Evolutionary conservation across 1,284 basidiomycete genomes (phyloP).

Genomic region (Meira nashicola): DNA sequence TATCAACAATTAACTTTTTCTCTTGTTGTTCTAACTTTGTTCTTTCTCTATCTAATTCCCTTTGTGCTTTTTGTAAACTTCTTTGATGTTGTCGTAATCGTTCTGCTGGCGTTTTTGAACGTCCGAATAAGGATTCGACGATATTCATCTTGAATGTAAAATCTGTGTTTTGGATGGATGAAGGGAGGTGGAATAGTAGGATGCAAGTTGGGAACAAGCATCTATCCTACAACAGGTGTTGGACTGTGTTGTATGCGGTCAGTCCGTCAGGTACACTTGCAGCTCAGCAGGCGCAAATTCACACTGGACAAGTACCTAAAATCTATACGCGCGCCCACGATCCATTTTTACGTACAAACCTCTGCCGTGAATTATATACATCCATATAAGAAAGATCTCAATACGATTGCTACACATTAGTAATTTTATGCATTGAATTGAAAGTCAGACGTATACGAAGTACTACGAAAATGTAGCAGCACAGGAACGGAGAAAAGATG

Average conservation of each 20-base stretch:
- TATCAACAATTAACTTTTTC: constrained; percentile 65
- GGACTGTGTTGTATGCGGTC: background rate
- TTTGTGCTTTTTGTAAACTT: constrained; percentile 88
- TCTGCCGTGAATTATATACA: too few species aligned
- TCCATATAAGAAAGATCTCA: too few species aligned
- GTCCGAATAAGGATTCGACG: constrained; percentile 64
- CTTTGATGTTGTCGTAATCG: constrained; percentile 92
- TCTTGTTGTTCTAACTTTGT: constrained; percentile 83
- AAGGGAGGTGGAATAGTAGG: background rate
- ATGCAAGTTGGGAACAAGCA: background rate
- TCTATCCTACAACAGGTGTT: background rate
- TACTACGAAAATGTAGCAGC: too few species aligned
- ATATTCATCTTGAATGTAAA: constrained; percentile 16
- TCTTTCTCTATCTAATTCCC: constrained; percentile 92
- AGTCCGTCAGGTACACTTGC: too few species aligned
- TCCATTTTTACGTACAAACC: too few species aligned
- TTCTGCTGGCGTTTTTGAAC: constrained; percentile 89
- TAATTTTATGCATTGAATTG: too few species aligned
- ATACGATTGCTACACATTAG: too few species aligned
- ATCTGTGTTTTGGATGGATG: background rate
- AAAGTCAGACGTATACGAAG: too few species aligned
- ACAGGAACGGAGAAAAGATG: too few species aligned
- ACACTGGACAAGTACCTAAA: too few species aligned
- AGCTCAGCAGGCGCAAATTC: too few species aligned
- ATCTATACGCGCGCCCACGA: background rate